These are phyloP conservation scores for Acacia acuminata DNA, from an alignment of 306 rosid species.

Conservation along the genomic window DNA sequence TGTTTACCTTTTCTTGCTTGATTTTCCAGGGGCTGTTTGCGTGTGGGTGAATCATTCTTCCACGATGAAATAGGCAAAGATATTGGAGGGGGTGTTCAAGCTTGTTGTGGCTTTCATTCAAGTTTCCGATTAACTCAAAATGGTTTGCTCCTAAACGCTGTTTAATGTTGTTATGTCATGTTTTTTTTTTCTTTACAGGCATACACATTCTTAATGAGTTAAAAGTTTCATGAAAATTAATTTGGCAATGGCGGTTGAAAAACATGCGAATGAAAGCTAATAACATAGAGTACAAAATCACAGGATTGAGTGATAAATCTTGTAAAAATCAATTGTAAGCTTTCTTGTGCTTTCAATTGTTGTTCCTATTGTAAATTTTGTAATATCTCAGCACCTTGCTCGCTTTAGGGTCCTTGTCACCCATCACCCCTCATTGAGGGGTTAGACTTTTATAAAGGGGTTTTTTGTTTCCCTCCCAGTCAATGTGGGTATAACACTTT, in stretches of 20 bases:
- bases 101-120: constrained; percentile 53
- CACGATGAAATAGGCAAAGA: constrained; percentile 7
- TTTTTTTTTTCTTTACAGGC: neutral
- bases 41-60: no score
- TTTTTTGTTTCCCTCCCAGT: no score
- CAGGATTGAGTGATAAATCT: constrained; percentile 48
- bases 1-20: no score
- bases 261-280: constrained; percentile 43
- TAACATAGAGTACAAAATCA: constrained; percentile 50
- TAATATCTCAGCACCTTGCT: no score
- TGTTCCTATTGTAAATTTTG: no score
- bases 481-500: no score
- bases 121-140: constrained; percentile 51
- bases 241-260: constrained; percentile 32
- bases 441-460: no score
- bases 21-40: no score
- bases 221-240: no score
- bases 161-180: neutral
- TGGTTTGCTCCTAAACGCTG: constrained; percentile 50
- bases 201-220: no score
- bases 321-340: constrained; percentile 47
- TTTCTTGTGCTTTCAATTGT: neutral
- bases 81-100: constrained; percentile 46
- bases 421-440: no score
- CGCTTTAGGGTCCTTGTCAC: no score